Conservation (phyloP, 768 basidiomycete species). For the Fomitopsis pulvina region DNA sequence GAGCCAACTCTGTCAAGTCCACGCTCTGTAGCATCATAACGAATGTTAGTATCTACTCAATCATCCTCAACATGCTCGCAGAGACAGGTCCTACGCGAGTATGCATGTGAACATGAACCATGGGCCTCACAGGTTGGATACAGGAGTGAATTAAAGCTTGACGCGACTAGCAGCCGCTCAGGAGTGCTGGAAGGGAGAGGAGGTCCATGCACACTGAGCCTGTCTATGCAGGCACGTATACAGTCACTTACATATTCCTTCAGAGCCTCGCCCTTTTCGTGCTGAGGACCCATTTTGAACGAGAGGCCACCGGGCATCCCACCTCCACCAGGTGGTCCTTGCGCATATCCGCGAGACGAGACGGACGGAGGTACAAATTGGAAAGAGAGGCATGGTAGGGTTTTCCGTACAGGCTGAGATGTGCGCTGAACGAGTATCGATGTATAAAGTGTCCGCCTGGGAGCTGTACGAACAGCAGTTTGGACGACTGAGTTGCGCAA, state of each 20-base stretch:
- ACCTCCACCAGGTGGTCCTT: not conserved
- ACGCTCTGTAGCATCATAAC: constrained; percentile 43
- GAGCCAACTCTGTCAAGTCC: constrained; percentile 81
- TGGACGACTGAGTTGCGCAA: not conserved
- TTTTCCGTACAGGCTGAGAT: not conserved
- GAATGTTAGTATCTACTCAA: not conserved
- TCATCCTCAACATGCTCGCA: not conserved
- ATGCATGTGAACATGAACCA: not conserved
- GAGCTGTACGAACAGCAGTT: not conserved
- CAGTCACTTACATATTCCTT: constrained; percentile 64
- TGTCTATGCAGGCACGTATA: not conserved
- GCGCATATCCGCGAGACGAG: not conserved
- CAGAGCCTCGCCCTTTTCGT: constrained; percentile 77
- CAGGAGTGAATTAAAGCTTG: no score
- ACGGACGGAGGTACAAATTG: not conserved
- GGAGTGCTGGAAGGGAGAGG: not conserved
- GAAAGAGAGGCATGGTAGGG: not conserved
- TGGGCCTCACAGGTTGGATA: no score
- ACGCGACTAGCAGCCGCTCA: not conserved
- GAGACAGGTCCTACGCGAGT: not conserved
- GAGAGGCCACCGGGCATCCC: constrained; percentile 37
- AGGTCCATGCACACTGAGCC: not conserved
- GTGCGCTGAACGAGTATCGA: not conserved
- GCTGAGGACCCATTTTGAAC: constrained; percentile 50
- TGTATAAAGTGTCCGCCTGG: not conserved